Conservation (phyloP, 2,329 filamentous ascomycete genomes). For the Acarospora socialis region DNA sequence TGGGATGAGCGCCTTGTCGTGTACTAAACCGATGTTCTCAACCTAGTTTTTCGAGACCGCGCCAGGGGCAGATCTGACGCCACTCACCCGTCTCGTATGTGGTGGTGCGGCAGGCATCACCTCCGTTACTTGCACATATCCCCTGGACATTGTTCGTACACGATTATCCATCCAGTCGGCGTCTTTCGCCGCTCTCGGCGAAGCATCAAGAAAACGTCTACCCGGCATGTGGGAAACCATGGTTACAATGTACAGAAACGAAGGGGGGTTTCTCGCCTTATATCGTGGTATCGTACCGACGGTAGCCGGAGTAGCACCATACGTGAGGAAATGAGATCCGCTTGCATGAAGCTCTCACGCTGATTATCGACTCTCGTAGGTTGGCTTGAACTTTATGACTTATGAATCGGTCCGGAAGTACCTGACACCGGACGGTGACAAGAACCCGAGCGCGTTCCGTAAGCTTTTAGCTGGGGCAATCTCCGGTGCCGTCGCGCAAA, state of each 20-base stretch:
- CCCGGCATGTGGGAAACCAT: constrained; percentile 90
- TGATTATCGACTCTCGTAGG: constrained; percentile 38
- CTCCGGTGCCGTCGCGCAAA: constrained; percentile 92
- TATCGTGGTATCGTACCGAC: constrained; percentile 92
- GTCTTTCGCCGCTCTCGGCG: constrained; percentile 69
- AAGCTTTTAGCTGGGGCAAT: constrained; percentile 84
- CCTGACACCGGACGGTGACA: constrained; percentile 75
- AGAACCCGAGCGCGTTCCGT: constrained; percentile 62
- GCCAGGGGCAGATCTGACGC: constrained; percentile 58
- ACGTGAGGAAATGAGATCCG: constrained; percentile 40
- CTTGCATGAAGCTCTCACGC: constrained; percentile 12
- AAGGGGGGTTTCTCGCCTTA: constrained; percentile 73
- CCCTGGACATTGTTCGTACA: constrained; percentile 92
- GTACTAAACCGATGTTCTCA: no score
- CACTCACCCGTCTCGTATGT: constrained; percentile 67
- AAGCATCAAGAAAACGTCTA: constrained; percentile 46
- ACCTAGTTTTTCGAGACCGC: constrained; percentile 59
- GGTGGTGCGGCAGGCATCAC: constrained; percentile 88
- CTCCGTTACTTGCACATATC: constrained; percentile 88
- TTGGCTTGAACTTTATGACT: constrained; percentile 96
- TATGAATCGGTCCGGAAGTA: constrained; percentile 79
- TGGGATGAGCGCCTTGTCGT: no score
- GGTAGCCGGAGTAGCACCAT: constrained; percentile 87
- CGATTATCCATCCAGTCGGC: constrained; percentile 91
- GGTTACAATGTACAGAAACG: constrained; percentile 70